Conservation (phyloP, 495 filamentous ascomycete species). For the Aspergillus wentii region DNA sequence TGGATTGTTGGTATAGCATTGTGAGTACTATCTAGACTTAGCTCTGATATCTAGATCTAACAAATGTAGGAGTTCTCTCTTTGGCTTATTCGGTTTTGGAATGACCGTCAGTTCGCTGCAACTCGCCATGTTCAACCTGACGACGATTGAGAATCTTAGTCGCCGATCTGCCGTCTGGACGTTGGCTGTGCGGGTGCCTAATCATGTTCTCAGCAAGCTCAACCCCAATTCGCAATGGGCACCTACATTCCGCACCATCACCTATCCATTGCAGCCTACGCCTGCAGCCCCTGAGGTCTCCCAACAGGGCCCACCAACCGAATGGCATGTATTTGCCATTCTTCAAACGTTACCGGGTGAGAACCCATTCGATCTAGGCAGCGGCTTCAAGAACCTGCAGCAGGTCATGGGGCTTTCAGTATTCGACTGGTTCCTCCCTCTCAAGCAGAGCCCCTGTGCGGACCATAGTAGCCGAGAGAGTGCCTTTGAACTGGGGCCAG, state of each 20-base stretch:
- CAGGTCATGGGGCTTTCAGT: slow-evolving; percentile 68
- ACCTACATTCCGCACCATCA: slow-evolving; percentile 42
- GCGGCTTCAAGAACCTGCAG: slow-evolving; percentile 58
- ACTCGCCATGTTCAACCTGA: slow-evolving; percentile 65
- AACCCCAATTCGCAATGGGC: slow-evolving; percentile 31
- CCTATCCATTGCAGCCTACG: slow-evolving; percentile 31
- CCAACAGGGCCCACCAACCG: slow-evolving; percentile 9
- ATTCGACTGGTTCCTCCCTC: slow-evolving; percentile 69
- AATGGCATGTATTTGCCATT: slow-evolving; percentile 67
- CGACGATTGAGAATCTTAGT: slow-evolving; percentile 75
- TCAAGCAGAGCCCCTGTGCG: slow-evolving; percentile 60
- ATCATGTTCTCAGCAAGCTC: slow-evolving; percentile 35
- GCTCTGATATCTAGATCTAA: too few relatives aligned
- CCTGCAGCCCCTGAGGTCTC: slow-evolving; percentile 11
- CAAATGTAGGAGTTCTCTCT: slow-evolving; percentile 53
- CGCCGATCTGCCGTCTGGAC: slow-evolving; percentile 58
- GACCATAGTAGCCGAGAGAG: slow-evolving; percentile 43
- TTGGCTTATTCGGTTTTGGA: slow-evolving; percentile 66
- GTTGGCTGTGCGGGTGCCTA: slow-evolving; percentile 69
- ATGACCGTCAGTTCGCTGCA: slow-evolving; percentile 70
- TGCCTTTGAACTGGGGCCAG: slow-evolving; percentile 44
- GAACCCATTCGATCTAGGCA: slow-evolving; percentile 74
- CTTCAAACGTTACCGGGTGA: slow-evolving; percentile 67
- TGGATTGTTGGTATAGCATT: slow-evolving; percentile 52
- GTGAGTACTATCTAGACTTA: too few relatives aligned